A percentile compares a stretch with the other conserved stretches of the same genome.
Conservation (phyloP, 2,329 filamentous ascomycete species). For the Myriosclerotinia curreyana region DNA sequence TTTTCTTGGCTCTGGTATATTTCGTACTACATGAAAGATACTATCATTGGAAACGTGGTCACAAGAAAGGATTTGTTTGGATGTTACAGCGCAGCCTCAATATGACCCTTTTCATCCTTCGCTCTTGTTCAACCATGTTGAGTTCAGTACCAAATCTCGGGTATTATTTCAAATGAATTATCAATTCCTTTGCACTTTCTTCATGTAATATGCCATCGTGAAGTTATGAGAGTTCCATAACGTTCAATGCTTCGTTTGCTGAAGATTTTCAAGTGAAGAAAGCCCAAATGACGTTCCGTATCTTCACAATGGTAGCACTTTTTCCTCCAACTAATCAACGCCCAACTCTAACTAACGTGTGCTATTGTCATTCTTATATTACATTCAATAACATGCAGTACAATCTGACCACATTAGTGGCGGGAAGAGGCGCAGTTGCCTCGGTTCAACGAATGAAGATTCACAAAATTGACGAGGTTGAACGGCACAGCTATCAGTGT, state of each 20-base stretch:
- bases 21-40: not conserved
- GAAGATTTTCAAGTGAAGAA: conserved; percentile 9
- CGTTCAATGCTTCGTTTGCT: not conserved
- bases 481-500: conserved; percentile 20
- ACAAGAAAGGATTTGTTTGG: too few relatives aligned
- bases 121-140: too few relatives aligned
- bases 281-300: not conserved
- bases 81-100: too few relatives aligned
- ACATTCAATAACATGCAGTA: conserved; percentile 6
- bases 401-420: conserved; percentile 16
- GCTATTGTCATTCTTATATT: conserved; percentile 10
- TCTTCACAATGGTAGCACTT: not conserved
- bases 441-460: conserved; percentile 16
- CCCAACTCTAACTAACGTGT: not conserved
- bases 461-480: conserved; percentile 9
- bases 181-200: too few relatives aligned
- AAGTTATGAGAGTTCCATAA: too few relatives aligned
- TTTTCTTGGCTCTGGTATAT: not conserved
- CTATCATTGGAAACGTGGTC: not conserved
- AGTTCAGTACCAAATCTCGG: too few relatives aligned
- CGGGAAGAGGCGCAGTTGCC: conserved; percentile 21
- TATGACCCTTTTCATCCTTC: too few relatives aligned
- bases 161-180: too few relatives aligned
- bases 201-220: not conserved
- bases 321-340: not conserved